These are phyloP conservation scores for Geotrichum phurueaensis DNA, from an alignment of 1,139 yeast species.

Conservation along the genomic window DNA sequence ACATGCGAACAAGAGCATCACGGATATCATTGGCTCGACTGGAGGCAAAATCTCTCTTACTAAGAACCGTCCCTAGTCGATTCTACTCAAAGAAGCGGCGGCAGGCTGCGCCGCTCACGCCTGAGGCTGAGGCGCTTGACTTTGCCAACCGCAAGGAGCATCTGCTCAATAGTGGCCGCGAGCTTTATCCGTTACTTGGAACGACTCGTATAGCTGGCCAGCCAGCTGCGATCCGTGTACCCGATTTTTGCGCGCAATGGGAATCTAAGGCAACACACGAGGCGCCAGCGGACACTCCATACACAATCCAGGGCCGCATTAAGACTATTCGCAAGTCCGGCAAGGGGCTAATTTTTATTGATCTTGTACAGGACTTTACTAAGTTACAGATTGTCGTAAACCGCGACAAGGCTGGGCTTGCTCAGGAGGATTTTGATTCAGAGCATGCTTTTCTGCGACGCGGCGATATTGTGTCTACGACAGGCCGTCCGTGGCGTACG, in stretches of 20 bases:
- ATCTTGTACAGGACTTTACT: conserved; percentile 52
- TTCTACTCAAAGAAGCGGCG: conserved; percentile 9
- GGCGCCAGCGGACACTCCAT: conserved; percentile 14
- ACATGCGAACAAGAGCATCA: not conserved
- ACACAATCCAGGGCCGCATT: conserved; percentile 52
- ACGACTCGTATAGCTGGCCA: conserved; percentile 6
- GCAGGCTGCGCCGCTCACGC: conserved; percentile 17
- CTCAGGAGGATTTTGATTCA: conserved; percentile 43
- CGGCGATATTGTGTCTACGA: conserved; percentile 65
- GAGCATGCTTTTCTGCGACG: conserved; percentile 47
- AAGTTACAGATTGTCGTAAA: conserved; percentile 59
- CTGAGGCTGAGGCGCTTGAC: conserved; percentile 36
- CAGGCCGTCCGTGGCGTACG: conserved; percentile 70
- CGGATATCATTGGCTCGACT: not conserved
- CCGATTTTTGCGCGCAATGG: conserved; percentile 23
- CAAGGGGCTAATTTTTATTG: conserved; percentile 61
- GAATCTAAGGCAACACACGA: conserved; percentile 18
- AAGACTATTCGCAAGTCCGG: conserved; percentile 55
- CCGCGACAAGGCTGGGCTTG: conserved; percentile 36
- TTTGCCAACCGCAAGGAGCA: conserved; percentile 39
- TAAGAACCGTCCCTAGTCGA: not conserved
- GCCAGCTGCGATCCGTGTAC: conserved; percentile 20
- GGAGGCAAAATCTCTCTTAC: not conserved
- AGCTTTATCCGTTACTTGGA: conserved; percentile 25
- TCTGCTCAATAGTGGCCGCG: conserved; percentile 19